Conservation (phyloP, 805 yeast species). For the Candida anglica region DNA sequence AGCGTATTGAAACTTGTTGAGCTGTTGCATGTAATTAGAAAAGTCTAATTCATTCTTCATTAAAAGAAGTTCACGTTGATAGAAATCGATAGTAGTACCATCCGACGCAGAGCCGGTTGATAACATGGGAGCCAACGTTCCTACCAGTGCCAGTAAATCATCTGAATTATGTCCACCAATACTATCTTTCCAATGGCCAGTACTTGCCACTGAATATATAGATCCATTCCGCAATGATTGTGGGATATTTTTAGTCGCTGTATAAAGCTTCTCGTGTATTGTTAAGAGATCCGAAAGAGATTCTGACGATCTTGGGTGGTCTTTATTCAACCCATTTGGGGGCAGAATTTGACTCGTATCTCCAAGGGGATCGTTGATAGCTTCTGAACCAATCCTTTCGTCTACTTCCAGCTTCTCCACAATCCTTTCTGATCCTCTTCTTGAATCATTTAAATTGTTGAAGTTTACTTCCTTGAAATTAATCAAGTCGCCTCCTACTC, state of each 20-base stretch:
- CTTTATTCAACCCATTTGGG: neutral
- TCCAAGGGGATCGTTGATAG: neutral
- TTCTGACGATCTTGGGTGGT: slow-evolving; percentile 9
- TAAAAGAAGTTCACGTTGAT: slow-evolving; percentile 55
- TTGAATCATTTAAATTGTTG: neutral
- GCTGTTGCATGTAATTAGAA: slow-evolving; percentile 47
- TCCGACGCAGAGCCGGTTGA: neutral
- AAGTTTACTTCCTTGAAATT: slow-evolving; percentile 2
- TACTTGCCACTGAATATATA: neutral
- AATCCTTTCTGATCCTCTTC: neutral
- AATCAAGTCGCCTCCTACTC: neutral
- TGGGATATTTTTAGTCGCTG: slow-evolving; percentile 5
- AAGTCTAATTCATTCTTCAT: slow-evolving; percentile 61
- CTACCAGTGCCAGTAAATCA: neutral
- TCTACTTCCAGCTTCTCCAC: neutral
- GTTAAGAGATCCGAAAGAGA: slow-evolving; percentile 21
- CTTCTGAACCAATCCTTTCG: neutral
- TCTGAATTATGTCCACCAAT: neutral
- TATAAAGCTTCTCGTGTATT: slow-evolving; percentile 31
- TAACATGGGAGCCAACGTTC: neutral
- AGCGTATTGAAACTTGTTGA: slow-evolving; percentile 31
- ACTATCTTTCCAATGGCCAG: neutral
- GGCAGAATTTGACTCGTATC: neutral
- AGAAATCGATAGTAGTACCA: slow-evolving; percentile 38
- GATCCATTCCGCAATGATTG: neutral